Evolutionary conservation across 495 filamentous ascomycete genomes (phyloP).

Genomic region (Friedmanniomyces simplex): DNA sequence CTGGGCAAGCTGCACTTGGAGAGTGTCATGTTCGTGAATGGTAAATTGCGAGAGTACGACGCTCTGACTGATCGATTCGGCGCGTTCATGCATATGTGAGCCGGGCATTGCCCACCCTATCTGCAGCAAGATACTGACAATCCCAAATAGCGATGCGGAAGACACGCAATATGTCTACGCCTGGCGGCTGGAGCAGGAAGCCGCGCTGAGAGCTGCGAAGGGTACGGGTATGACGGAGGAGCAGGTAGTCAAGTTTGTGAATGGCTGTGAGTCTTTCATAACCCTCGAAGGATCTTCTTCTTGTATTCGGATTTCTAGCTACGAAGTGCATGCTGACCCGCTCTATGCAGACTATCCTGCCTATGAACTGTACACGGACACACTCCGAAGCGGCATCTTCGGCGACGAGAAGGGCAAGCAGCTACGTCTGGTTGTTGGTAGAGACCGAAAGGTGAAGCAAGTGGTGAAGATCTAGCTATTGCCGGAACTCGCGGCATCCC

Average conservation of each 20-base stretch:
- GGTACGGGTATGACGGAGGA: constrained; percentile 70
- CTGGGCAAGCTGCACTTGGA: constrained; percentile 52
- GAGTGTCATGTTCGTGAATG: constrained; percentile 64
- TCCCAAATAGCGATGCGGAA: constrained; percentile 53
- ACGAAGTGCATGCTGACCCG: neutral
- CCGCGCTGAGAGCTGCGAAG: constrained; percentile 49
- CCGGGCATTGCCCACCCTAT: neutral
- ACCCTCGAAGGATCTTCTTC: no score
- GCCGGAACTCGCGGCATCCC: neutral
- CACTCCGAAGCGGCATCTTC: constrained; percentile 27
- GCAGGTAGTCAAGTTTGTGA: constrained; percentile 55
- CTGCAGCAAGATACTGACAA: neutral
- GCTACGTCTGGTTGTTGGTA: constrained; percentile 28
- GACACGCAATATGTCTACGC: constrained; percentile 69
- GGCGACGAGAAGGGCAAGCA: constrained; percentile 24
- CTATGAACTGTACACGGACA: constrained; percentile 38
- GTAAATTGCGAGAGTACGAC: constrained; percentile 59
- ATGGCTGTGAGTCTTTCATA: constrained; percentile 47
- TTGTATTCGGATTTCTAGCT: constrained; percentile 4
- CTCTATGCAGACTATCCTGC: constrained; percentile 47
- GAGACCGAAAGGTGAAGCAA: constrained; percentile 25
- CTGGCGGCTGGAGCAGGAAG: constrained; percentile 81
- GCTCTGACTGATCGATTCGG: constrained; percentile 60
- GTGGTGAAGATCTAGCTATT: constrained; percentile 8
- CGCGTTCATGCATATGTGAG: constrained; percentile 75